Evolutionary conservation across 2,329 filamentous ascomycete species (phyloP).

Genomic region (Ciborinia camelliae): DNA sequence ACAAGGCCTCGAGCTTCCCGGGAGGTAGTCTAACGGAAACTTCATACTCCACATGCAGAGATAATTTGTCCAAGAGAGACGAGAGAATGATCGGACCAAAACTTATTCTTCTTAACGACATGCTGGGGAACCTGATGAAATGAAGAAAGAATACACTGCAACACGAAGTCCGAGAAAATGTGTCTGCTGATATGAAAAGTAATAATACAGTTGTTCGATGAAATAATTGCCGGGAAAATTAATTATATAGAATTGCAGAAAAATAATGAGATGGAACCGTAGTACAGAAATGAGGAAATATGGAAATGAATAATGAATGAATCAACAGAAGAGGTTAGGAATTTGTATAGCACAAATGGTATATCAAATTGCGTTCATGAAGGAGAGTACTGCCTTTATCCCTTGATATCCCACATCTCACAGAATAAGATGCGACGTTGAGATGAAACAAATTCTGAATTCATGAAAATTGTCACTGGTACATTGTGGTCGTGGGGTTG

Average conservation of each 20-base stretch:
- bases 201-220: background rate
- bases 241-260: background rate
- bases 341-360: background rate
- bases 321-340: background rate
- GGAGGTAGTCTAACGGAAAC: constrained; percentile 19
- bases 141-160: background rate
- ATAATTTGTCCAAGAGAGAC: constrained; percentile 19
- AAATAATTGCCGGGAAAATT: background rate
- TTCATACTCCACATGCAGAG: constrained; percentile 22
- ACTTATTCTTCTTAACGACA: constrained; percentile 24
- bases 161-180: background rate
- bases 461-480: background rate
- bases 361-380: background rate
- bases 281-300: background rate
- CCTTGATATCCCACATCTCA: background rate
- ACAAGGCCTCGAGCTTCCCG: background rate
- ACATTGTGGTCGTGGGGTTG: background rate
- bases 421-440: background rate
- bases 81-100: constrained; percentile 25
- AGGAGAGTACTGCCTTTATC: background rate
- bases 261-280: background rate
- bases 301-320: background rate
- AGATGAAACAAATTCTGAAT: background rate
- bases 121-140: constrained; percentile 1
- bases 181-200: background rate